Percentiles rank a stretch among this genome's conserved stretches.
These are phyloP conservation scores for Pleurostoma richardsiae DNA, from an alignment of 2,329 filamentous ascomycete species.

Conservation along the genomic window DNA sequence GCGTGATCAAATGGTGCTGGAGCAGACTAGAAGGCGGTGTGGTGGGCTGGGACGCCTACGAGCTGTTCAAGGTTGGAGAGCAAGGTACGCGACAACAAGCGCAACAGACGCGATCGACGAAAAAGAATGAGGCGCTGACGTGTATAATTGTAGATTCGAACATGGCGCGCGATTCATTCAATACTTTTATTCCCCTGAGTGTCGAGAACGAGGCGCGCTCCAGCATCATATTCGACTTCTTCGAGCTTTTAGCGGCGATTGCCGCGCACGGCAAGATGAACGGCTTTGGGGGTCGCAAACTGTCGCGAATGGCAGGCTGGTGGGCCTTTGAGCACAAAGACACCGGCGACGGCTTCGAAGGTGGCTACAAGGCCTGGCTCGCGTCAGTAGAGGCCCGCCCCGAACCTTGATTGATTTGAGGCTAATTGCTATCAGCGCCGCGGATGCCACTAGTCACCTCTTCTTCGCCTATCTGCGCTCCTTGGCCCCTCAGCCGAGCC, in stretches of 20 bases:
- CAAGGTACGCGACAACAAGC: constrained; percentile 55
- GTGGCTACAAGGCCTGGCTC: constrained; percentile 85
- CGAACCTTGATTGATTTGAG: no score
- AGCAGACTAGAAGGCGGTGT: constrained; percentile 84
- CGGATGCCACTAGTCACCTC: constrained; percentile 91
- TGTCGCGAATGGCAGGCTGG: constrained; percentile 94
- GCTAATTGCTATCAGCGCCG: constrained; percentile 54
- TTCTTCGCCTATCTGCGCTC: constrained; percentile 98
- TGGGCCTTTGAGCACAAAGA: constrained; percentile 96
- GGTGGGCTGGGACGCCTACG: constrained; percentile 95
- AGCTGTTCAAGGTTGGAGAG: constrained; percentile 92
- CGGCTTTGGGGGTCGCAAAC: constrained; percentile 85
- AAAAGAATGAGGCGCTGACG: neutral
- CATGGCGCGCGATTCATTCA: constrained; percentile 87
- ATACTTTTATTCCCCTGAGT: constrained; percentile 92
- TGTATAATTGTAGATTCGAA: constrained; percentile 64
- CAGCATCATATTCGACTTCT: constrained; percentile 93
- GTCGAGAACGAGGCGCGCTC: constrained; percentile 81
- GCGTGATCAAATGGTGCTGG: constrained; percentile 98
- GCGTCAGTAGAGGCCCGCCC: constrained; percentile 44
- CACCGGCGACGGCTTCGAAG: constrained; percentile 85
- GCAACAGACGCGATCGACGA: neutral
- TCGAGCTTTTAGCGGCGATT: constrained; percentile 85
- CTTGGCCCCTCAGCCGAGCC: constrained; percentile 71
- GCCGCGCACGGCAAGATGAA: constrained; percentile 92